Evolutionary conservation across 257 asterid species (phyloP).

Genomic region (Solanum paucissectum): DNA sequence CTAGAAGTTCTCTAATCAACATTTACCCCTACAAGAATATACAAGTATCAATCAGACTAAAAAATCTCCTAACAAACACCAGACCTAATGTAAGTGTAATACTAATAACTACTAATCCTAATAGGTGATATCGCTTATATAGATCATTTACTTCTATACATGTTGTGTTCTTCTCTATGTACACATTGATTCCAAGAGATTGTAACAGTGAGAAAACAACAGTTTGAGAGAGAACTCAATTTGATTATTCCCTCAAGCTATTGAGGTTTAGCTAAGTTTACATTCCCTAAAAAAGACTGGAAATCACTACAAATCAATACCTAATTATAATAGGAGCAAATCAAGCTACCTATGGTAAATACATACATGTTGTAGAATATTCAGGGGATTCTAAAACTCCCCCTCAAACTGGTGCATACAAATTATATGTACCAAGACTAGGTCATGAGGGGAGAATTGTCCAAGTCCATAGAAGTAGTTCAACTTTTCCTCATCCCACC

Average conservation of each 20-base stretch:
- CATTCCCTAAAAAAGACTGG: neutral
- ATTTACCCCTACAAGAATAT: neutral
- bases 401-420: neutral
- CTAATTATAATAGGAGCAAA: neutral
- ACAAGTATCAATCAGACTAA: neutral
- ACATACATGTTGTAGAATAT: neutral
- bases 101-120: neutral
- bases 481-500: neutral
- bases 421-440: neutral
- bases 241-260: neutral
- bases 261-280: neutral
- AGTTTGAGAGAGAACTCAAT: neutral
- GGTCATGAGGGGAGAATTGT: neutral
- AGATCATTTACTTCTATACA: neutral
- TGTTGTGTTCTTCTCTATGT: neutral
- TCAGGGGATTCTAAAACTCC: neutral
- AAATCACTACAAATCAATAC: neutral
- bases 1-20: neutral
- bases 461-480: neutral
- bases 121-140: neutral
- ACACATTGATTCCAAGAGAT: neutral
- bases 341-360: neutral
- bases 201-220: neutral
- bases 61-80: neutral
- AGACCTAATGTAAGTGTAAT: neutral